Evolutionary conservation across 805 yeast species (phyloP), one percentile per base, ranked within the genome.

Genomic region (Starmerella sirachaensis): DNA sequence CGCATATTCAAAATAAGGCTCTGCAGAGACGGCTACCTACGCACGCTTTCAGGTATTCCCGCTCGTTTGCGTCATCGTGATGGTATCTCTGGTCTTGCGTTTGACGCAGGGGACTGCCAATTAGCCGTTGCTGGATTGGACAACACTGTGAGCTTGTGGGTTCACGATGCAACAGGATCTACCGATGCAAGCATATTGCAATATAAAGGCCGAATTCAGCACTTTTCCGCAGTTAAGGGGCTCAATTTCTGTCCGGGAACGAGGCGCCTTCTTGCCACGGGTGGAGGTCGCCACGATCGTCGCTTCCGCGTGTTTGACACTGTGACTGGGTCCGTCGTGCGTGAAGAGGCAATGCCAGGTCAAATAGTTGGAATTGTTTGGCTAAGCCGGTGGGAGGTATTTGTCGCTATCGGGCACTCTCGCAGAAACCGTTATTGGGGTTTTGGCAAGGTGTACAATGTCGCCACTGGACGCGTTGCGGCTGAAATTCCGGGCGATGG

Each of bases 351-450:
- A 1, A 44, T 42, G 42, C 48, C 43, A 1, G 48, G 37, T 6
- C 48, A 45, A 18, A 24, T 45, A 6, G 46, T 42, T 12, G 46
- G 41, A 3, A 18, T 40, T 10, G 35, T 42, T 10, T 45, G 43
- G 43, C 28, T 45, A n/a, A 42, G 38, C 28, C 27, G 27, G 14
- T 30, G 33, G 32, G 48, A 45, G 28, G 29, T 42, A 2, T 36
- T 45, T 11, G 40, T 45, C 2, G 48, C 42, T 5, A 12, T 45
- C 11, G 48, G 48, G 22, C 48, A 45, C 24, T 42, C 46, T 13
- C 33, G 48, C 5, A 16, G 29, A n/a, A 13, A 27, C 11, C 16
- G 17, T 12, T 43, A 37, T 30, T 13, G 25, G 8, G 46, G 46
- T 3, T 29, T 31, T 9, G 46, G 43, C 1, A 31, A 38, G 14